Evolutionary conservation across 345 rosid species (phyloP), one percentile per base, ranked within the genome.

Genomic region (Salix udensis): DNA sequence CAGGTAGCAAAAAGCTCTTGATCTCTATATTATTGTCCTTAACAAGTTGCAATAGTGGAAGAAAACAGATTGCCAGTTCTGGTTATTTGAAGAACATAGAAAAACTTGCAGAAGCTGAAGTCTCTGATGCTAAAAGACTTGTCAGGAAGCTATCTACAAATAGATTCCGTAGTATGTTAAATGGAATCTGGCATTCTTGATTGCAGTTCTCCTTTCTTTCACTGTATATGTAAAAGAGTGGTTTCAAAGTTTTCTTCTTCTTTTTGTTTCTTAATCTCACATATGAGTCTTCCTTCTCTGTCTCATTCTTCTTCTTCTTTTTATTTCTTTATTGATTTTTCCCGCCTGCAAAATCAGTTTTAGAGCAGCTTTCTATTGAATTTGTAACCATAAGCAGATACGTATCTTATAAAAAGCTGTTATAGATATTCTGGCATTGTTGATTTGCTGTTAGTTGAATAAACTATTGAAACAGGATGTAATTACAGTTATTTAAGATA

Each of bases 61-160:
- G 96, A 82, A 93, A 89, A 60, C 93, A 93, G 86, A 93, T 93
- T 65, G 92, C 80, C 23, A 80, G 65, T 78, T 95, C 98, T 36
- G 93, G 93, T 53, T 91, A 89, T 73, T 68, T 91, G 82, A 95
- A 91, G 84, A 89, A 83, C 87, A 86, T 95, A 55, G 97, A 91
- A 79, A 95, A 93, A 81, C 87, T 95, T 68, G 93, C 98, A 18
- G 96, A 88, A 74, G 90, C 90, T 16, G 97, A 93, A 78, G 94
- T 85, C 60, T 76, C 82, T 11, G 98, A 91, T 78, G 98, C 97
- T 70, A 95, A 91, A 85, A 89, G 81, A 79, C 93, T 95, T 79
- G 88, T 91, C 73, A 88, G 91, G 86, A 95, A 88, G 79, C 72
- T 94, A 28, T 94, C 98, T 31, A 75, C 83, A 13, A 91, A 90